Percentiles rank a stretch among this genome's conserved stretches.
These are phyloP conservation scores for Fraxinus baroniana DNA, from an alignment of 305 asterid species.

Conservation along the genomic window DNA sequence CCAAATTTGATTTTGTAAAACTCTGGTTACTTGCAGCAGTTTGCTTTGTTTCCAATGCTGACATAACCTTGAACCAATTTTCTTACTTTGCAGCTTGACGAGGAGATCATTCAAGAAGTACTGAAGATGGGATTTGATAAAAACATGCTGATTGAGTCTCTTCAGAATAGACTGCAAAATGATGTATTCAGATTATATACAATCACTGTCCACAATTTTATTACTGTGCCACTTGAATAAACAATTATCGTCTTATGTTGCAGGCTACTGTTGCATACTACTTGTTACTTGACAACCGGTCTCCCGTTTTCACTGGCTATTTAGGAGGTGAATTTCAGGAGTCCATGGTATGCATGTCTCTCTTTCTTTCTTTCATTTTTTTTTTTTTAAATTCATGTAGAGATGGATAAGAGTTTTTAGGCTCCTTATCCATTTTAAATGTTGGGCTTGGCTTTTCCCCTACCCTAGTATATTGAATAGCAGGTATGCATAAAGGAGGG, in stretches of 20 bases:
- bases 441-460: background rate
- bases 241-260: slow-evolving; percentile 22
- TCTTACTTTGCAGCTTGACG: slow-evolving; percentile 66
- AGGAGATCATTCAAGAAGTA: slow-evolving; percentile 75
- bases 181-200: slow-evolving; percentile 48
- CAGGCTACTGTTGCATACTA: slow-evolving; percentile 95
- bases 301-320: slow-evolving; percentile 69
- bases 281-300: slow-evolving; percentile 68
- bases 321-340: slow-evolving; percentile 76
- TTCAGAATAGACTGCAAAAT: slow-evolving; percentile 75
- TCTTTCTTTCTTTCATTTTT: background rate
- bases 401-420: background rate
- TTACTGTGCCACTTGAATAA: slow-evolving; percentile 10
- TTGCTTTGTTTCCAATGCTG: slow-evolving; percentile 10
- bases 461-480: background rate
- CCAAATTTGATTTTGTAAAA: background rate
- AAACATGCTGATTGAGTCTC: slow-evolving; percentile 66
- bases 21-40: background rate
- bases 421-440: background rate
- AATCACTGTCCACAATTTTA: slow-evolving; percentile 14
- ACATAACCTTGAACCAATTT: slow-evolving; percentile 18
- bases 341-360: slow-evolving; percentile 51
- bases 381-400: background rate
- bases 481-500: background rate
- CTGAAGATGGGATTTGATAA: slow-evolving; percentile 67